phyloP scores from a whole-genome alignment of 2,329 filamentous ascomycete species.

The Colletotrichum chrysophilum region DNA sequence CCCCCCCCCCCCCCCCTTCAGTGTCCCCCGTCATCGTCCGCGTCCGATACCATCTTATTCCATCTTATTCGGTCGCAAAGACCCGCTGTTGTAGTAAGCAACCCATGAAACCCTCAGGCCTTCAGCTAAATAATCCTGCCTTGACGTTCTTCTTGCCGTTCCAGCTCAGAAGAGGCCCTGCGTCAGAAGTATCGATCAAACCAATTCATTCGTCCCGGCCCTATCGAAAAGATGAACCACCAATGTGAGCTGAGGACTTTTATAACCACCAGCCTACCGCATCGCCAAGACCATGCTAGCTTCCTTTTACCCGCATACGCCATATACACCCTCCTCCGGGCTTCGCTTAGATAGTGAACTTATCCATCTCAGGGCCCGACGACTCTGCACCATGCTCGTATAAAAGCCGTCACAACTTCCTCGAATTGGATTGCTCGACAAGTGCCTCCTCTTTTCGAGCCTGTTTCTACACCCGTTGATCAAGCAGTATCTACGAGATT shows the following conservation, averaged over 20 bases:
- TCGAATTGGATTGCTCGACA: background rate
- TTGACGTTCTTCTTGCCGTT: no score
- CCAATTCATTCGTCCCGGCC: no score
- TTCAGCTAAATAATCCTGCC: accelerated
- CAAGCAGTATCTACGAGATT: accelerated
- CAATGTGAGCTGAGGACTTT: background rate
- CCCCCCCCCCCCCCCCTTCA: background rate
- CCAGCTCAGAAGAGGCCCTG: no score
- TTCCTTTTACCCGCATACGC: no score
- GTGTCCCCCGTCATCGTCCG: background rate
- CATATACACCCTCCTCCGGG: no score
- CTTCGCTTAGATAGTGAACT: no score
- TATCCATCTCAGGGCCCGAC: no score
- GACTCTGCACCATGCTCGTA: accelerated
- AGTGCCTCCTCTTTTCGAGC: accelerated
- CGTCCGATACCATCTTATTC: background rate
- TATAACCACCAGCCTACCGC: background rate
- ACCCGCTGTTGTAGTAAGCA: accelerated
- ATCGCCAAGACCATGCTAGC: background rate
- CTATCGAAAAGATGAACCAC: no score
- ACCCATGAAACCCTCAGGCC: background rate
- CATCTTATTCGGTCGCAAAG: background rate
- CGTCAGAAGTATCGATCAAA: accelerated
- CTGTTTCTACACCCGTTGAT: background rate
- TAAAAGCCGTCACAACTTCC: accelerated